phyloP scores from a whole-genome alignment of 2,329 filamentous ascomycete genomes.

The Trichoderma citrinoviride region DNA sequence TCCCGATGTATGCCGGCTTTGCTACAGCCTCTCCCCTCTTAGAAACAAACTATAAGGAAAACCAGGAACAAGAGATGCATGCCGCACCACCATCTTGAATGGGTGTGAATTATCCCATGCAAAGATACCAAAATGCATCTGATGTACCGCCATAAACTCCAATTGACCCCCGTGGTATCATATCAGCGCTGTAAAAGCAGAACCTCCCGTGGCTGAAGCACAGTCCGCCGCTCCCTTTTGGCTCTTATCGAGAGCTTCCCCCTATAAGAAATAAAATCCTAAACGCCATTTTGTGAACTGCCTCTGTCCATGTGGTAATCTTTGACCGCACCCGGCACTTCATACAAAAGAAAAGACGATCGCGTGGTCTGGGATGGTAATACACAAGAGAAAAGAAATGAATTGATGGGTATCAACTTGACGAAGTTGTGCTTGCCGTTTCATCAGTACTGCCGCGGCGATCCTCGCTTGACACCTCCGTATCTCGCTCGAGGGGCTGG shows the following conservation, averaged over 20 bases:
- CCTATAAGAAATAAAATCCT: constrained; percentile 17
- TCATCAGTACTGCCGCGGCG: constrained; percentile 36
- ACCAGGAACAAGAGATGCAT: not conserved
- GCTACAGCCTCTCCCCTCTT: not conserved
- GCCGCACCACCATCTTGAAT: not conserved
- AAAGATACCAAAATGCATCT: constrained; percentile 23
- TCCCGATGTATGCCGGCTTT: not conserved
- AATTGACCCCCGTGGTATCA: constrained; percentile 37
- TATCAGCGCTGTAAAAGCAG: constrained; percentile 29
- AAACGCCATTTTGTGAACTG: constrained; percentile 20
- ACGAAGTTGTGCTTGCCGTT: constrained; percentile 38
- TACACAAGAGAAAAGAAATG: constrained; percentile 8
- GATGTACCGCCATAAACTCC: constrained; percentile 32
- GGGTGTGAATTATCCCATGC: not conserved
- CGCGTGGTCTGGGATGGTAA: not conserved
- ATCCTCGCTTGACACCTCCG: constrained; percentile 32
- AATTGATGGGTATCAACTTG: constrained; percentile 31
- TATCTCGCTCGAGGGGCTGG: constrained; percentile 34
- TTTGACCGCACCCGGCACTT: not conserved
- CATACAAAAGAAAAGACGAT: not conserved
- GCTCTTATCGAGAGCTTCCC: not conserved
- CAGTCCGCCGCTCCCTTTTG: constrained; percentile 1
- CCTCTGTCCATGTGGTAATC: constrained; percentile 5
- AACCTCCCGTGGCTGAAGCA: constrained; percentile 14
- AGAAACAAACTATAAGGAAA: not conserved